phyloP scores from a whole-genome alignment of 768 basidiomycete genomes.

The Lactarius hatsudake region DNA sequence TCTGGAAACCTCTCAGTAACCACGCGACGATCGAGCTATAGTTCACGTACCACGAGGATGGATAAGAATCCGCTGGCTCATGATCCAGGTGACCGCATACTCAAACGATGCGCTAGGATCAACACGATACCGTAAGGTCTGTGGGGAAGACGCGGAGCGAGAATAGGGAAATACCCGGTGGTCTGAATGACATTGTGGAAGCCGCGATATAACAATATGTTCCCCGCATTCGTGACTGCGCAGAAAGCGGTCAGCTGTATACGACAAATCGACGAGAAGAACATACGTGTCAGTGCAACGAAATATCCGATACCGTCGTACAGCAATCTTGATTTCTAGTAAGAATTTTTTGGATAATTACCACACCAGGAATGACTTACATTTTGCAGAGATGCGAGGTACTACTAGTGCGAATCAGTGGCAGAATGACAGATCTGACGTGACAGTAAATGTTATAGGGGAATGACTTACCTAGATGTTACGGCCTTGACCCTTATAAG shows the following conservation, averaged over 20 bases:
- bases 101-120: constrained; percentile 33
- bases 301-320: constrained; percentile 68
- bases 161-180: constrained; percentile 13
- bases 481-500: constrained; percentile 47
- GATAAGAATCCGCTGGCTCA: constrained; percentile 37
- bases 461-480: constrained; percentile 35
- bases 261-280: background rate
- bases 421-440: background rate
- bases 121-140: background rate
- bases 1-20: constrained; percentile 19
- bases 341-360: background rate
- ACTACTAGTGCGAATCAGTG: constrained; percentile 27
- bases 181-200: constrained; percentile 28
- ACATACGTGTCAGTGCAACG: constrained; percentile 46
- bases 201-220: constrained; percentile 33
- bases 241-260: background rate
- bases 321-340: constrained; percentile 48
- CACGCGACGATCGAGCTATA: background rate
- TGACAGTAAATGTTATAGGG: background rate
- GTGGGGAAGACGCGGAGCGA: background rate
- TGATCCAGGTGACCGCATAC: constrained; percentile 37
- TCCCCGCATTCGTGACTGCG: constrained; percentile 32
- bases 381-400: constrained; percentile 30
- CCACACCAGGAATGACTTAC: constrained; percentile 26
- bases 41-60: constrained; percentile 32